Base-by-base conservation (phyloP, 75 land plant species). In the Selaginella moellendorffii region DNA sequence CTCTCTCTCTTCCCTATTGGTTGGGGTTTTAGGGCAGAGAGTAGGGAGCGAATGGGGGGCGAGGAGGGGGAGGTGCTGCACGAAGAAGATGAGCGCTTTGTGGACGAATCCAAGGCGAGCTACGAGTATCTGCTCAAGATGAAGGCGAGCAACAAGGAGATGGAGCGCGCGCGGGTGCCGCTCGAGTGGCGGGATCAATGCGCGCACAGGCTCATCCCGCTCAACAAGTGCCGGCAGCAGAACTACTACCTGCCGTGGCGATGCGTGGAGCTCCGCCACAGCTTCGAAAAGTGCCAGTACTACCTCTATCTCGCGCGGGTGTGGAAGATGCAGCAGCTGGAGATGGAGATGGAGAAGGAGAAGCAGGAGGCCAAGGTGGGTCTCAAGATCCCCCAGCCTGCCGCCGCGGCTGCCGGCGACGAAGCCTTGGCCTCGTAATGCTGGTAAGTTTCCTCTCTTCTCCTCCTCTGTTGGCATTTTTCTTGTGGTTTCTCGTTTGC, bases 231-330 rank as follows among this genome's bases (percentile, higher is more conserved):
- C 83, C 66, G 96, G 29, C 61, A 30, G 0, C 69, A 81, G 29
- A 79, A 78, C 64, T 72, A 74, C 36, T 90, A 78, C 74, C 71
- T 90, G 28, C 96, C 96, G 0, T 90, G 96, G 96, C 86, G 85
- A 67, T 90, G 96, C 80, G 87, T 79, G 77, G 51, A 70, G 68
- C 81, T 86, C 77, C 79, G 96, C 62, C 96, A 90, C 66, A 22
- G 65, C 27, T 90, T 84, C 66, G 96, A 90, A 85, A 83, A 82
- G 71, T 90, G 96, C 66, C 81, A 87, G 82, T 87, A 90, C 70
- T 82, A 87, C 65, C 80, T 90, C 30, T 83, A 86, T 52, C 70
- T 90, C 81, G 85, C 80, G 67, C 68, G 96, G 51, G 75, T 90
- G 78, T 71, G 78, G 27, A 67, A 82, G 73, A 82, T 84, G 88